These are phyloP conservation scores for Trametes villosa DNA, from an alignment of 768 basidiomycete genomes.

Conservation along the genomic window DNA sequence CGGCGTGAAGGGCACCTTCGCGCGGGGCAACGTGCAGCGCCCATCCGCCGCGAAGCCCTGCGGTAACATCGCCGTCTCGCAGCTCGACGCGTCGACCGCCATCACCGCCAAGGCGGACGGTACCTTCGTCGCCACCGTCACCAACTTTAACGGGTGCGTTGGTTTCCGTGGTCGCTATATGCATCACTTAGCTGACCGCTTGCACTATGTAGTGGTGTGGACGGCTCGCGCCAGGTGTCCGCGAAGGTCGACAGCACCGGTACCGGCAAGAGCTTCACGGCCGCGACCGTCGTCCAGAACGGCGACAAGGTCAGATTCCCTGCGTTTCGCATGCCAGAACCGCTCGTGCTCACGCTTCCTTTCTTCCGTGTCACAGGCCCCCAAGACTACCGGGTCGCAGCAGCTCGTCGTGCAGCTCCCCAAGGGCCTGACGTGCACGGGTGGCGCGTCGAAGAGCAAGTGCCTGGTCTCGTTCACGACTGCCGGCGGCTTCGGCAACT, in stretches of 20 bases:
- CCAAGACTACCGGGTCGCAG: conserved; percentile 42
- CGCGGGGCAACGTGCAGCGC: conserved; percentile 37
- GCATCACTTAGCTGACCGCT: background rate
- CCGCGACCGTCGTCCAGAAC: conserved; percentile 48
- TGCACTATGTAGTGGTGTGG: conserved; percentile 38
- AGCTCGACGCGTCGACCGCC: conserved; percentile 41
- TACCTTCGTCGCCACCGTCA: conserved; percentile 44
- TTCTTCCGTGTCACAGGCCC: conserved; percentile 45
- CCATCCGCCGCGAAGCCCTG: conserved; percentile 41
- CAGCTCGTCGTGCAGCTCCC: conserved; percentile 50
- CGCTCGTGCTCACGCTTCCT: background rate
- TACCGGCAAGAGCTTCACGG: conserved; percentile 36
- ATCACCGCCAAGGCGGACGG: conserved; percentile 40
- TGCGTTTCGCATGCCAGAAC: background rate
- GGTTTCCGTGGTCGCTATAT: background rate
- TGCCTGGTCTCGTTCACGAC: conserved; percentile 59
- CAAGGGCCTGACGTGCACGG: conserved; percentile 53
- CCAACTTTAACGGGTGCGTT: conserved; percentile 53
- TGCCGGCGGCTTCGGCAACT: conserved; percentile 57
- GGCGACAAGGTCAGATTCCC: conserved; percentile 47
- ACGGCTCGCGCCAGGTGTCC: conserved; percentile 52
- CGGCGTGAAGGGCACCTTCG: conserved; percentile 33
- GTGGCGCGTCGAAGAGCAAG: conserved; percentile 47
- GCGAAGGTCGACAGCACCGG: conserved; percentile 50
- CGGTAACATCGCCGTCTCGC: conserved; percentile 47